Evolutionary conservation across 306 rosid genomes (phyloP), one percentile per base, ranked within the genome.

Genomic region (Cucurbita ficifolia): DNA sequence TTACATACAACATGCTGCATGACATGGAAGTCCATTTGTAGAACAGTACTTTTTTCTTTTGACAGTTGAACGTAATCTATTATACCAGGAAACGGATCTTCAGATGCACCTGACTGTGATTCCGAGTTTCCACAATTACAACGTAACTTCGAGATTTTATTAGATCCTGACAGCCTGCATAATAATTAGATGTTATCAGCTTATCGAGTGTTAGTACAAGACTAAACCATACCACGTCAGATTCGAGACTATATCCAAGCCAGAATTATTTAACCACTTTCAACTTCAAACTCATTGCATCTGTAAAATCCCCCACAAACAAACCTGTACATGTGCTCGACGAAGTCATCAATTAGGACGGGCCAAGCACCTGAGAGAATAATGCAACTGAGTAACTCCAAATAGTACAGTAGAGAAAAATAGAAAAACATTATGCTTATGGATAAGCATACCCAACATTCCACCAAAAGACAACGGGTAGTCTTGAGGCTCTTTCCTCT

Each of bases 351-450:
- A 65, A 95, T 84, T 72, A 95, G 80, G 79, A 95, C 91, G 35
- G 99, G 99, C 99, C 99, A 95, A 79, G 99, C 99, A 83, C 99
- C 99, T 95, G 86, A 70, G 75, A 79, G 75, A 84, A 74, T 29
- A 59, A 62, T 10, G 16, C 33, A 46, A 69, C 22, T 67, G 74
- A 72, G n/a, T 53, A 6, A 55, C 46, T 49, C 29, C 33, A 70
- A 29, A 50, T 10, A 49, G 62, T 22, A 54, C 18, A 79, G 24
- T 19, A 75, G 36, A 36, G 10, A 22, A 63, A 13, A 6, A 48
- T 29, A 39, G 61, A 36, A 9, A 8, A 17, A 18, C 40, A 72
- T 51, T 79, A 56, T 5, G 18, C n/a, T 67, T 46, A 22, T 68
- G 14, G 7, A 46, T 22, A 19, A 22, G 39, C 56, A 68, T 48